These are phyloP conservation scores for Phanerochaete carnosa DNA, from an alignment of 768 basidiomycete species.

Conservation along the genomic window DNA sequence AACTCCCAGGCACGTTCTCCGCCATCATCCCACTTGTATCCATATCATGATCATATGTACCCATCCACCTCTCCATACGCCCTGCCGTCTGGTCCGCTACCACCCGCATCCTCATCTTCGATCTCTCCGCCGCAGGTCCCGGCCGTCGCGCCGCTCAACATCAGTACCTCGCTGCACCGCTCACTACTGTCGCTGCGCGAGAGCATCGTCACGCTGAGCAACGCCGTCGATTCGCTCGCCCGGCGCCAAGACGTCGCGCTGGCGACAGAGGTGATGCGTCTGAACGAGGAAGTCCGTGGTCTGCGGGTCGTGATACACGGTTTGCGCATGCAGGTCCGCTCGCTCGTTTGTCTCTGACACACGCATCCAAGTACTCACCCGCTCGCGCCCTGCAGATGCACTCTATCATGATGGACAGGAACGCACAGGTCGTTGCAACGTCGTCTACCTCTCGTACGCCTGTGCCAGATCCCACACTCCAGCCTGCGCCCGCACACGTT, in stretches of 20 bases:
- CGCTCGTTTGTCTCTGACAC: not conserved
- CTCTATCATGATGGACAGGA: constrained; percentile 74
- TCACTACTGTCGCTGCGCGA: constrained; percentile 55
- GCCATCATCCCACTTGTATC: not conserved
- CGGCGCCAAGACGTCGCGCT: constrained; percentile 63
- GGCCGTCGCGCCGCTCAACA: constrained; percentile 57
- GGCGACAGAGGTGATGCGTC: constrained; percentile 65
- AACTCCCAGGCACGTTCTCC: not conserved
- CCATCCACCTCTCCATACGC: not conserved
- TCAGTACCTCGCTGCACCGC: constrained; percentile 62
- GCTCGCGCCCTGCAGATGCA: constrained; percentile 43
- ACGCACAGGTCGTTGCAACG: constrained; percentile 37
- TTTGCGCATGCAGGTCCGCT: constrained; percentile 67
- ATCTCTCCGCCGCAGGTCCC: constrained; percentile 10
- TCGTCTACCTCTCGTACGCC: constrained; percentile 37
- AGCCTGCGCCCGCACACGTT: not conserved
- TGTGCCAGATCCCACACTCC: not conserved
- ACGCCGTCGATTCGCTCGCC: constrained; percentile 57
- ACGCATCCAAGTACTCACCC: not conserved
- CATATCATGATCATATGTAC: not conserved
- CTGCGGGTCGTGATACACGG: constrained; percentile 70
- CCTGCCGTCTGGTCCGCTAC: not conserved
- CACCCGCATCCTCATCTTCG: constrained; percentile 5
- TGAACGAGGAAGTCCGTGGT: constrained; percentile 72
- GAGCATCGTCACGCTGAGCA: constrained; percentile 56